Conservation (phyloP, 176 grass and related monocot genomes). For the Triticum urartu region DNA sequence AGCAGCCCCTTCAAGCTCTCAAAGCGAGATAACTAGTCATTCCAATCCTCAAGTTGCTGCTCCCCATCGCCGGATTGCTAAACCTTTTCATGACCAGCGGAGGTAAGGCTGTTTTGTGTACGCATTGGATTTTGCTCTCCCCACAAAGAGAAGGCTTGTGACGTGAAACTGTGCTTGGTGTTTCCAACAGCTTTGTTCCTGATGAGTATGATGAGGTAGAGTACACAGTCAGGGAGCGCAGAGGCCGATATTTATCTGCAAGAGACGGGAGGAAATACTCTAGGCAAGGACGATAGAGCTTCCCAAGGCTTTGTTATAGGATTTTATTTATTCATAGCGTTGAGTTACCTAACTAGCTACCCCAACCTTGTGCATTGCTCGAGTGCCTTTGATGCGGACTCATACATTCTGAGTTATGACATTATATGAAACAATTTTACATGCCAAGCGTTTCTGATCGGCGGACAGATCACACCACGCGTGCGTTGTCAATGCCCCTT, state of each 20-base stretch:
- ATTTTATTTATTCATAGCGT: neutral
- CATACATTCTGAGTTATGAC: constrained; percentile 10
- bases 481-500: too few species aligned
- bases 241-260: constrained; percentile 31
- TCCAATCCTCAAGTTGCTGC: constrained; percentile 16
- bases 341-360: neutral
- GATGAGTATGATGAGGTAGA: constrained; percentile 38
- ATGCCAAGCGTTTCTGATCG: neutral
- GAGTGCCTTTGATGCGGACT: neutral
- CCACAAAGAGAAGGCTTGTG: neutral
- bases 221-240: constrained; percentile 35
- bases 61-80: constrained; percentile 9
- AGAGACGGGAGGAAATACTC: constrained; percentile 40
- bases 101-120: constrained; percentile 27
- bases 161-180: neutral
- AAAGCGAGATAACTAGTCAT: constrained; percentile 26
- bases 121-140: neutral
- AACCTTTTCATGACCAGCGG: constrained; percentile 32
- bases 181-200: constrained; percentile 19
- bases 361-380: neutral
- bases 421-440: constrained; percentile 5
- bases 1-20: constrained; percentile 29
- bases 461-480: too few species aligned
- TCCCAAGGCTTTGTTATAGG: constrained; percentile 17
- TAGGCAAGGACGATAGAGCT: constrained; percentile 39